phyloP scores from a whole-genome alignment of 1,284 basidiomycete species.

The Puccinia coronata region DNA sequence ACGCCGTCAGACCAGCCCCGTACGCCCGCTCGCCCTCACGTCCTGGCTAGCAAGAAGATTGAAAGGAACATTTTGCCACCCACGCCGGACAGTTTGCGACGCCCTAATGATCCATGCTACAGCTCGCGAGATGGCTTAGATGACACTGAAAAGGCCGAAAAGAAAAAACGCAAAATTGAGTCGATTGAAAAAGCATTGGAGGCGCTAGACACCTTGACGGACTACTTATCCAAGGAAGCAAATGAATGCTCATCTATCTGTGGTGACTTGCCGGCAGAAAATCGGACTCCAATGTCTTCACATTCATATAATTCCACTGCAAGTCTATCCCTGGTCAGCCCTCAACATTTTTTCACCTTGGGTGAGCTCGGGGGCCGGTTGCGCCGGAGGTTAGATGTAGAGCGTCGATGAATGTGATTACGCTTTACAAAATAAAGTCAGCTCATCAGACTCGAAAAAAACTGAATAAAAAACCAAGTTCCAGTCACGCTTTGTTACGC shows the following conservation, averaged over 20 bases:
- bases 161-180: constrained; percentile 12
- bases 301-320: neutral
- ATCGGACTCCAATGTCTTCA: neutral
- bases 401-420: neutral
- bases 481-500: neutral
- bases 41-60: neutral
- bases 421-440: neutral
- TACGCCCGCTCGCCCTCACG: neutral
- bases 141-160: neutral
- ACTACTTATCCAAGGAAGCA: constrained; percentile 13
- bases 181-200: constrained; percentile 26
- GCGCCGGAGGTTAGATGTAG: constrained; percentile 7
- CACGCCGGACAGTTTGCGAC: neutral
- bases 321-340: neutral
- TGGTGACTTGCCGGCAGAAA: neutral
- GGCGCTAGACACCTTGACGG: constrained; percentile 14
- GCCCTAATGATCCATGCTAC: neutral
- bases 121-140: neutral
- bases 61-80: neutral
- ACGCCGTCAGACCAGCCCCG: neutral
- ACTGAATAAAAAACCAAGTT: too few species aligned
- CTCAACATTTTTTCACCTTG: constrained; percentile 34
- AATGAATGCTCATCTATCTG: neutral
- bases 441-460: neutral
- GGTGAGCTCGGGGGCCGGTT: constrained; percentile 27